Evolutionary conservation across 148 eudicot species (phyloP).

Genomic region (Vaccinium macrocarpon): DNA sequence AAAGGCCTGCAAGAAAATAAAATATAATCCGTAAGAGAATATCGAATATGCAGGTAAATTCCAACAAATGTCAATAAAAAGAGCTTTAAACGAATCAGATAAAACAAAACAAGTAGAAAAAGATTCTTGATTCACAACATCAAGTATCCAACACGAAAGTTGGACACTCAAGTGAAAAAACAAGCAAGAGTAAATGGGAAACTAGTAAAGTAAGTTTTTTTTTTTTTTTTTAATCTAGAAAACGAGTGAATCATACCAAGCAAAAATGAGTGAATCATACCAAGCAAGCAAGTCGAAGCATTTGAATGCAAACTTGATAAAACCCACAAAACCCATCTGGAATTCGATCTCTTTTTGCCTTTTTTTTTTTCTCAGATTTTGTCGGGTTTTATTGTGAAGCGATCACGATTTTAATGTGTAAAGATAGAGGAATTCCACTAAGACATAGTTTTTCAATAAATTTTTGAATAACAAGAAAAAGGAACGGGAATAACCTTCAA

Average conservation of each 20-base stretch:
- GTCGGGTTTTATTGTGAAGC: not conserved
- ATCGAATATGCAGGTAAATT: not conserved
- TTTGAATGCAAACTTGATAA: not conserved
- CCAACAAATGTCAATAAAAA: not conserved
- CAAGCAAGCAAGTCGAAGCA: conserved; percentile 7
- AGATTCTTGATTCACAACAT: not conserved
- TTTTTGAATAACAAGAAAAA: too few species aligned
- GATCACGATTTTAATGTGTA: not conserved
- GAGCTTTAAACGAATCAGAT: not conserved
- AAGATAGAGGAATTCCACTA: too few species aligned
- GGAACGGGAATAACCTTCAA: too few species aligned
- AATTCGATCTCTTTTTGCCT: not conserved
- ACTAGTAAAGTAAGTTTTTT: too few species aligned
- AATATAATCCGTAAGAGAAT: not conserved
- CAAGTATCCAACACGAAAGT: not conserved
- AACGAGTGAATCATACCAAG: not conserved
- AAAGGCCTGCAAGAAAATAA: conserved; percentile 25
- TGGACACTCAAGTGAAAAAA: not conserved
- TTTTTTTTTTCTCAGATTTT: not conserved
- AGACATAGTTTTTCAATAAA: too few species aligned
- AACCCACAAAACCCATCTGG: conserved; percentile 1
- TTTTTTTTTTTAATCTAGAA: not conserved
- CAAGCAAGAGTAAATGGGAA: too few species aligned
- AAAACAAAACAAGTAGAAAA: not conserved
- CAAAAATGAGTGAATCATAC: not conserved